Evolutionary conservation across 257 asterid species (phyloP).

Genomic region (Salvia splendens): DNA sequence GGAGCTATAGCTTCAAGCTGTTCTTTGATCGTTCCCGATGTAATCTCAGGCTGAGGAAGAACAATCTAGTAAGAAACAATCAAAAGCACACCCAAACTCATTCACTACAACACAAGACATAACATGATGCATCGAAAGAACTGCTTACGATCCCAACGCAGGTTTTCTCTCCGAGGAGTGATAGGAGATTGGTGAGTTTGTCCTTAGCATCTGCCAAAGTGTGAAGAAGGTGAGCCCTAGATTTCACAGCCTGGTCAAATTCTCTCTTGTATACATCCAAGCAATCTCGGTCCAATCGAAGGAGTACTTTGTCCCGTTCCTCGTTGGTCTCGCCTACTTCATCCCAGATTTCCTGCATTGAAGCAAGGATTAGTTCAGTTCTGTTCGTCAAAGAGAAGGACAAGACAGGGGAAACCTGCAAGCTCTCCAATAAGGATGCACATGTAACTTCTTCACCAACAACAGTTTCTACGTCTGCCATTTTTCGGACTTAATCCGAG

Average conservation of each 20-base stretch:
- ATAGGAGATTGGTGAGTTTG: too few species aligned
- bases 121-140: too few species aligned
- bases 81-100: too few species aligned
- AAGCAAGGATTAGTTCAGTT: conserved; percentile 24
- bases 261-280: conserved; percentile 89
- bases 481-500: conserved; percentile 25
- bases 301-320: conserved; percentile 82
- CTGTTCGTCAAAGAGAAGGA: conserved; percentile 1
- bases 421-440: conserved; percentile 77
- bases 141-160: too few species aligned
- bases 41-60: too few species aligned
- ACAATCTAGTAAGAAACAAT: too few species aligned
- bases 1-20: too few species aligned
- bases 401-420: conserved; percentile 54
- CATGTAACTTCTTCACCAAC: conserved; percentile 64
- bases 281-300: conserved; percentile 91
- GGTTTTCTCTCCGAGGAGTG: too few species aligned
- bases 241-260: conserved; percentile 87
- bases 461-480: conserved; percentile 70
- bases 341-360: conserved; percentile 88
- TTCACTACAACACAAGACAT: too few species aligned
- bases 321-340: conserved; percentile 93
- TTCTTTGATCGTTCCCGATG: too few species aligned
- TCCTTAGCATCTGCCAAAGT: conserved; percentile 13
- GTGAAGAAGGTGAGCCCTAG: conserved; percentile 83